Evolutionary conservation across 1,139 yeast species (phyloP).

Genomic region (Sugiyamaella castrensis): DNA sequence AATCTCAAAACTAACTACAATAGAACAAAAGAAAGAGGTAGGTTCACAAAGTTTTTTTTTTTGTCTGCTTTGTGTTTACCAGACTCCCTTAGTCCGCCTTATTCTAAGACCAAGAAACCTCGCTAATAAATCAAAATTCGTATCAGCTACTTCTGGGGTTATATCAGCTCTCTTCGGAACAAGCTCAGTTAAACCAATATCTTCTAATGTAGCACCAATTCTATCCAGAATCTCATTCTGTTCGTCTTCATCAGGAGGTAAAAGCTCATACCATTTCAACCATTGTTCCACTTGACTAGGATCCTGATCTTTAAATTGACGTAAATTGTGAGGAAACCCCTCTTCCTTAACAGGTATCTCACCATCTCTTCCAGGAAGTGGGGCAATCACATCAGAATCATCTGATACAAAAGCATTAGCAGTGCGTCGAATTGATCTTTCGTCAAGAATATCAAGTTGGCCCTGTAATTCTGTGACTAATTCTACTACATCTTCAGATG

Average conservation of each 20-base stretch:
- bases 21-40: too few species aligned
- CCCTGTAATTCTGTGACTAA: conserved; percentile 86
- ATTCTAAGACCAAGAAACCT: conserved; percentile 61
- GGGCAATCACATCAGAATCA: conserved; percentile 46
- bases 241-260: conserved; percentile 39
- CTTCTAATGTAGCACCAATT: conserved; percentile 41
- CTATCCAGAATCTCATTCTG: conserved; percentile 29
- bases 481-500: conserved; percentile 80
- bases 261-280: conserved; percentile 61
- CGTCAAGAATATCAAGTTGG: conserved; percentile 59
- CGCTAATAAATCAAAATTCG: conserved; percentile 60
- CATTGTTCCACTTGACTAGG: conserved; percentile 50
- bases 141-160: conserved; percentile 40
- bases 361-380: conserved; percentile 71
- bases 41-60: too few species aligned
- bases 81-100: conserved; percentile 51
- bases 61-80: conserved; percentile 40
- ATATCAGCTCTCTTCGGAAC: conserved; percentile 34
- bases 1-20: too few species aligned
- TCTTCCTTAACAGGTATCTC: conserved; percentile 43
- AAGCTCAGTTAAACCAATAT: conserved; percentile 31
- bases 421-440: conserved; percentile 38
- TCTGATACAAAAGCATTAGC: conserved; percentile 37
- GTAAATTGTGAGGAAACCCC: conserved; percentile 58
- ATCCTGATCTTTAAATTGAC: conserved; percentile 49